These are phyloP conservation scores for Lipomyces spencermartinsiae DNA, from an alignment of 805 yeast genomes.

Conservation along the genomic window DNA sequence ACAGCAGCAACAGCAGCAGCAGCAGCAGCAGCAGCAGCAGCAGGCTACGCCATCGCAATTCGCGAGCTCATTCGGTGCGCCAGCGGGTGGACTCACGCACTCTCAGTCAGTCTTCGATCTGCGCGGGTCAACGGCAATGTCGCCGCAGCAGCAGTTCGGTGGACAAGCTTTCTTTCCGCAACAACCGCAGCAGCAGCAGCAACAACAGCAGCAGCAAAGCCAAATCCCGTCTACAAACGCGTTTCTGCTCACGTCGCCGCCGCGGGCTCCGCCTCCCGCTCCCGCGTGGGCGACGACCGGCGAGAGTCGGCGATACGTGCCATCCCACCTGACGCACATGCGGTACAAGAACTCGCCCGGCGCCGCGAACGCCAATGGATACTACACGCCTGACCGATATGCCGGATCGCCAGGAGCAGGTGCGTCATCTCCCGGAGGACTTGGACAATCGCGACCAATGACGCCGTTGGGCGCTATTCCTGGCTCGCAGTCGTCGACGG, in stretches of 20 bases:
- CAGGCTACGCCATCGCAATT: slow-evolving; percentile 2
- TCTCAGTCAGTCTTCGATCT: slow-evolving; percentile 34
- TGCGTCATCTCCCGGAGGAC: background rate
- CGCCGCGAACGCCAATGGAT: background rate
- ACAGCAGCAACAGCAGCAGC: too few relatives aligned
- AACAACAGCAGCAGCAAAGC: slow-evolving; percentile 38
- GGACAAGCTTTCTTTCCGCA: slow-evolving; percentile 34
- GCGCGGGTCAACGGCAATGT: slow-evolving; percentile 30
- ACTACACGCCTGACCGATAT: slow-evolving; percentile 3
- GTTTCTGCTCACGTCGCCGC: slow-evolving; percentile 23
- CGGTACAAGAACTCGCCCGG: slow-evolving; percentile 19
- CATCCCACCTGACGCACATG: slow-evolving; percentile 35
- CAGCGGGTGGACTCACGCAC: slow-evolving; percentile 11
- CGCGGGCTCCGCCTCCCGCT: slow-evolving; percentile 24
- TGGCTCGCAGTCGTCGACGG: background rate
- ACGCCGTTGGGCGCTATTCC: background rate
- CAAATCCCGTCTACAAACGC: slow-evolving; percentile 11
- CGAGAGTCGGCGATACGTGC: slow-evolving; percentile 27
- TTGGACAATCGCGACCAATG: background rate
- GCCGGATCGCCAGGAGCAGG: background rate
- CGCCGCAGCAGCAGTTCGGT: slow-evolving; percentile 37
- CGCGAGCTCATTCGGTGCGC: slow-evolving; percentile 5
- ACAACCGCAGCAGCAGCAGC: slow-evolving; percentile 23
- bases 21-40: slow-evolving; percentile 13
- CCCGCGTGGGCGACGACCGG: slow-evolving; percentile 24